These are phyloP conservation scores for Penicillium lividum DNA, from an alignment of 495 filamentous ascomycete genomes.

Conservation along the genomic window DNA sequence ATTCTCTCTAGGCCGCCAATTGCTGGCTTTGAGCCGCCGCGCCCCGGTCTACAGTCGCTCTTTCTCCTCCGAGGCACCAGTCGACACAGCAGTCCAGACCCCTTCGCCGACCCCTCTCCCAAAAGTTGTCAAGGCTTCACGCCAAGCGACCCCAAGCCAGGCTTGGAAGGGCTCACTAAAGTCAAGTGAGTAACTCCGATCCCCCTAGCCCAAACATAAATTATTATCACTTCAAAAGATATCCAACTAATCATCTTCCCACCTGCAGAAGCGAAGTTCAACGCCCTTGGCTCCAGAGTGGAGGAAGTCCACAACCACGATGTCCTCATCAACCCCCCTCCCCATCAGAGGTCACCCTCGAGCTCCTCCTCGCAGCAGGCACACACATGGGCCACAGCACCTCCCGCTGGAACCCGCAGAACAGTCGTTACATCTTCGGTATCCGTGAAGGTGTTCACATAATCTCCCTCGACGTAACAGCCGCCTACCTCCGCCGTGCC, in stretches of 20 bases:
- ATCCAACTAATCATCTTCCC: background rate
- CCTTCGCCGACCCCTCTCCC: constrained; percentile 17
- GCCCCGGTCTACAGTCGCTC: constrained; percentile 39
- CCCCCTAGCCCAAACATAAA: background rate
- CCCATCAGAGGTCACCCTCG: constrained; percentile 80
- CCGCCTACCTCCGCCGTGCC: constrained; percentile 84
- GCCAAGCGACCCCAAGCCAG: background rate
- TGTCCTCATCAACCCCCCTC: constrained; percentile 70
- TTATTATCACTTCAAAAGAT: background rate
- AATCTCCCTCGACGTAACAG: constrained; percentile 84
- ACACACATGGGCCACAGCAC: constrained; percentile 90
- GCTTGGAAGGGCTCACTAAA: background rate
- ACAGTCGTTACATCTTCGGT: constrained; percentile 93
- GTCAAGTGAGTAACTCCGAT: constrained; percentile 8
- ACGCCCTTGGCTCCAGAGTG: constrained; percentile 32
- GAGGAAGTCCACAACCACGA: constrained; percentile 59
- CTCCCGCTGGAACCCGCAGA: constrained; percentile 92
- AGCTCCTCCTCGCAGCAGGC: constrained; percentile 87
- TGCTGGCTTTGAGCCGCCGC: constrained; percentile 40
- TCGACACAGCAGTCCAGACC: constrained; percentile 29
- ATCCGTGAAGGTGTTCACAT: constrained; percentile 90
- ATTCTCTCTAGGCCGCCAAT: constrained; percentile 41
- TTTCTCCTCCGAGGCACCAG: constrained; percentile 37
- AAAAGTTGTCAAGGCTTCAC: constrained; percentile 17
- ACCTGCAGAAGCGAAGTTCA: constrained; percentile 34